Percentiles rank a stretch among this genome's conserved stretches.
Conservation (phyloP, 2,329 filamentous ascomycete species). For the Aureobasidium subglaciale region DNA sequence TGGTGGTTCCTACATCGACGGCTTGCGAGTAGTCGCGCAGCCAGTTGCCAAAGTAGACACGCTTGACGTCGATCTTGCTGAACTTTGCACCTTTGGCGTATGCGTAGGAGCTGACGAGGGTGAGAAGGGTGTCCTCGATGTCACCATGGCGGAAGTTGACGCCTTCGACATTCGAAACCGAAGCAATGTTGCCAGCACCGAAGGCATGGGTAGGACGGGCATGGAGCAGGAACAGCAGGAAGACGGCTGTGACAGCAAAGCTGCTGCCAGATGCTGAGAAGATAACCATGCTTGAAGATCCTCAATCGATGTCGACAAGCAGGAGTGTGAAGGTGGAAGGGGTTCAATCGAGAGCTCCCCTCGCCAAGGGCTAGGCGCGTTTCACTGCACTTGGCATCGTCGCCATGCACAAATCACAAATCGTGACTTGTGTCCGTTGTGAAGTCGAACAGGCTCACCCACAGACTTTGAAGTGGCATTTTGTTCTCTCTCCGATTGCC, state of each 20-base stretch:
- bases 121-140: slow-evolving; percentile 42
- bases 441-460: no score
- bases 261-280: neutral
- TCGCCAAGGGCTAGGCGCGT: neutral
- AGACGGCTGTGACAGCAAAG: slow-evolving; percentile 5
- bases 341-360: neutral
- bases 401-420: neutral
- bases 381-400: neutral
- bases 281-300: slow-evolving; percentile 1
- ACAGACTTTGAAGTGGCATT: no score
- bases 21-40: slow-evolving; percentile 48
- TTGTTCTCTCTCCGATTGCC: no score
- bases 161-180: slow-evolving; percentile 37
- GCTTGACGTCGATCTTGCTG: slow-evolving; percentile 34
- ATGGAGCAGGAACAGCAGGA: slow-evolving; percentile 16
- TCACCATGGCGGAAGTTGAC: slow-evolving; percentile 48
- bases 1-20: slow-evolving; percentile 48
- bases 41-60: slow-evolving; percentile 37
- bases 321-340: neutral
- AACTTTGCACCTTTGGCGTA: slow-evolving; percentile 21
- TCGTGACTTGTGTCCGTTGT: neutral
- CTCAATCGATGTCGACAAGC: no score
- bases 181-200: slow-evolving; percentile 43
- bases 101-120: slow-evolving; percentile 15
- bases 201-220: slow-evolving; percentile 33